phyloP scores from a whole-genome alignment of 2,329 filamentous ascomycete species.

The Colletotrichum brevisporum region DNA sequence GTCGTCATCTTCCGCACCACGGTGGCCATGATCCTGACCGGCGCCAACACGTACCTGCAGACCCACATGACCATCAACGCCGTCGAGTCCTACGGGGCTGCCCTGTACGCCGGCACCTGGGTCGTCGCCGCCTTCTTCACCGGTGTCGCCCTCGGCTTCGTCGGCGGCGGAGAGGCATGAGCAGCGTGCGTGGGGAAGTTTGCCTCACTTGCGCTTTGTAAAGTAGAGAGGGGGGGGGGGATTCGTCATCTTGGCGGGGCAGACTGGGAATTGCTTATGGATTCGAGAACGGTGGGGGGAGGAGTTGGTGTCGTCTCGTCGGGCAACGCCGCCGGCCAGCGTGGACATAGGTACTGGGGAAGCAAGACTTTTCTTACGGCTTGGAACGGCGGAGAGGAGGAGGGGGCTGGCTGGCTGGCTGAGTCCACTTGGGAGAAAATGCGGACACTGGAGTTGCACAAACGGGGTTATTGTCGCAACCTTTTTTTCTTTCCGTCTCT shows the following conservation, averaged over 20 bases:
- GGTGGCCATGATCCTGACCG: conserved; percentile 70
- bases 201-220: conserved; percentile 16
- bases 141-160: conserved; percentile 68
- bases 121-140: conserved; percentile 73
- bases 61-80: conserved; percentile 77
- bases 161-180: conserved; percentile 56
- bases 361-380: not conserved
- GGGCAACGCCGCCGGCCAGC: conserved; percentile 15
- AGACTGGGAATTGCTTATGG: conserved; percentile 15
- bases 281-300: conserved; percentile 9
- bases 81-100: conserved; percentile 78
- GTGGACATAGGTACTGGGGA: not conserved
- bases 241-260: conserved; percentile 11
- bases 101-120: conserved; percentile 83
- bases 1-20: conserved; percentile 75
- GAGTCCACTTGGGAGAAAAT: conserved; percentile 14
- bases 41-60: conserved; percentile 73
- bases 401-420: conserved; percentile 1
- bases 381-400: conserved; percentile 11
- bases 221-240: not conserved
- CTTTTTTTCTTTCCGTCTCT: not conserved
- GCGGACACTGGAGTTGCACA: conserved; percentile 8
- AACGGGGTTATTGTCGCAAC: conserved; percentile 5
- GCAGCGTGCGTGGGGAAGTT: conserved; percentile 3
- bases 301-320: conserved; percentile 10